A percentile compares a stretch with the other conserved stretches of the same genome.
Conservation (phyloP, 495 filamentous ascomycete species). For the Penicillium egyptiacum region DNA sequence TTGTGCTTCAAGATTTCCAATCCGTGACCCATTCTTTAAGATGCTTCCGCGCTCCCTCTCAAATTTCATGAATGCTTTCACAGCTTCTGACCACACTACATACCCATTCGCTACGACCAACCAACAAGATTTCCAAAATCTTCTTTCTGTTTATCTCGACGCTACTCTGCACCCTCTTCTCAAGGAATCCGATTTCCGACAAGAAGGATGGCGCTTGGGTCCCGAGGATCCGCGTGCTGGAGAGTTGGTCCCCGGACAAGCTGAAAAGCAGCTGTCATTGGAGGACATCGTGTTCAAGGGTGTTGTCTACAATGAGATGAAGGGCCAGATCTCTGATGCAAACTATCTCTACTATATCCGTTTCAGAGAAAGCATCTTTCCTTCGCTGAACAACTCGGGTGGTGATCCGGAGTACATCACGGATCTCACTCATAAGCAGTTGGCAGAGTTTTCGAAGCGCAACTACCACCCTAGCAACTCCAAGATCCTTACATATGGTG, state of each 20-base stretch:
- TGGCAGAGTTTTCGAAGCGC: constrained; percentile 79
- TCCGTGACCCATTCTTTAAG: constrained; percentile 98
- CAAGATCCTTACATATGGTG: constrained; percentile 91
- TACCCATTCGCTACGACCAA: constrained; percentile 99
- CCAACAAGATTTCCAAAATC: constrained; percentile 87
- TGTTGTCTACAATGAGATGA: constrained; percentile 99
- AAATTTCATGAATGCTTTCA: constrained; percentile 99
- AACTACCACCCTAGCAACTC: constrained; percentile 98
- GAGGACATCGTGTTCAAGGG: constrained; percentile 87
- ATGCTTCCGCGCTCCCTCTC: constrained; percentile 97
- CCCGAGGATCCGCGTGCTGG: constrained; percentile 76
- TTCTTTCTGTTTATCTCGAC: constrained; percentile 95
- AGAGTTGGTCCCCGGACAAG: constrained; percentile 39
- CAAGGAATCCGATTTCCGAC: constrained; percentile 86
- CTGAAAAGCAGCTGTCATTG: constrained; percentile 31
- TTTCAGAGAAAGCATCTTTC: constrained; percentile 93
- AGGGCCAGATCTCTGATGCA: constrained; percentile 96
- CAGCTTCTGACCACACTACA: constrained; percentile 91
- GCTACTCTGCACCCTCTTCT: constrained; percentile 87
- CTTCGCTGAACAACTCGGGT: constrained; percentile 90
- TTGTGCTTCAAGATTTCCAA: constrained; percentile 67
- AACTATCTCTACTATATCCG: constrained; percentile 93
- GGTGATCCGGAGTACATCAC: constrained; percentile 96
- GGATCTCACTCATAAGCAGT: constrained; percentile 82
- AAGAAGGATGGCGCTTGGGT: constrained; percentile 95